Evolutionary conservation across 441 rosid genomes (phyloP), one percentile per base, ranked within the genome.

Genomic region (Adansonia rubrostipa): DNA sequence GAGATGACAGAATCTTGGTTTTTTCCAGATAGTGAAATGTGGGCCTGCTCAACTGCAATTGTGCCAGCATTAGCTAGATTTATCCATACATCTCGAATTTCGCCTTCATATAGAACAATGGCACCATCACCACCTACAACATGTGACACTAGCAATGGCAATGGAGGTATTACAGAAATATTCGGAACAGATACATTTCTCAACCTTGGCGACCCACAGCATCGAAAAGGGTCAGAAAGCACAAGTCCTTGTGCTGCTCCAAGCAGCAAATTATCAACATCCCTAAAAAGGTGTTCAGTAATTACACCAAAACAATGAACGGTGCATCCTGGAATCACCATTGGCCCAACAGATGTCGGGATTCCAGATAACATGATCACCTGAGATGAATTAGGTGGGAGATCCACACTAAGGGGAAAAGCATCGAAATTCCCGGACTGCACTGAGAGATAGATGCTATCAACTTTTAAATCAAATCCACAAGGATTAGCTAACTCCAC

Each of bases 171-270:
- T 61, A 91, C 95, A 76, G 98, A 90, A 79, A 96, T 89, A 89
- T 84, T 90, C 15, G 99, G 99, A 80, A 90, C 91, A 79, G 87
- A 77, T 48, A 88, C 88, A 80, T 88, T 96, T 82, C 87, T 91
- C 84, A 93, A 86, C 88, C 89, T 94, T 66, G 90, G 88, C 74
- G 98, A 96, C 5, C 99, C 98, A 80, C 98, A 94, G 56, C 96
- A 90, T 78, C 97, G 86, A 82, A 96, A 96, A 74, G 99, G 99
- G 76, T 96, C 99, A 54, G 99, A 94, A 76, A 96, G 93, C 76
- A 96, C 98, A 82, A 96, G 97, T 78, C 99, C 99, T 84, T 93
- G 98, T 48, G 98, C 96, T 71, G 96, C 99, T 80, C 98, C 99
- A 68, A 88, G 97, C 67, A 96, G 98, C 82, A 94, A 89, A 88